Evolutionary conservation across 2,329 filamentous ascomycete genomes (phyloP).

Genomic region (Colletotrichum eremochloae): DNA sequence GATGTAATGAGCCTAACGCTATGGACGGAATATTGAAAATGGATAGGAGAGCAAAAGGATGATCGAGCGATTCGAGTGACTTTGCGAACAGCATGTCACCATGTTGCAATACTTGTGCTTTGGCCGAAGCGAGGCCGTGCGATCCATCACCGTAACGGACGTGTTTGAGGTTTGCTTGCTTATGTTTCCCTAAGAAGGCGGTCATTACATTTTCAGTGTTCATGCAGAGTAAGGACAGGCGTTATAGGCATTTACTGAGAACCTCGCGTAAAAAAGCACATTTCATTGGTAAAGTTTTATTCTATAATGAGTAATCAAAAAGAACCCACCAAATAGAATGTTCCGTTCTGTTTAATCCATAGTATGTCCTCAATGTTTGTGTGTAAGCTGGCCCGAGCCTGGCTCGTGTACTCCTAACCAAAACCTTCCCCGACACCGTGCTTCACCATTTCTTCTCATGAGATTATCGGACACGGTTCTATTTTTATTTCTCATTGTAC

Average conservation of each 20-base stretch:
- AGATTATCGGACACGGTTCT: background rate
- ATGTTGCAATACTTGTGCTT: background rate
- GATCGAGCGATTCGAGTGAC: background rate
- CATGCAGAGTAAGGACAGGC: background rate
- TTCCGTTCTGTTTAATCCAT: no score
- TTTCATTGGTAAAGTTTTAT: background rate
- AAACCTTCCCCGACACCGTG: background rate
- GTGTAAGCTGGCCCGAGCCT: background rate
- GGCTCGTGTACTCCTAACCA: background rate
- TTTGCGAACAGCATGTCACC: background rate
- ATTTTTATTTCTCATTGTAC: background rate
- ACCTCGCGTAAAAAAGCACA: background rate
- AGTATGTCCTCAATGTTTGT: background rate
- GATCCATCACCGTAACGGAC: background rate
- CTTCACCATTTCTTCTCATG: background rate
- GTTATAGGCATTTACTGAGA: background rate
- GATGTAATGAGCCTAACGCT: background rate
- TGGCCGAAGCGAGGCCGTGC: background rate
- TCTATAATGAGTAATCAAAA: no score
- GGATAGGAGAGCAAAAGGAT: background rate
- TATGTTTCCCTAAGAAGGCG: background rate
- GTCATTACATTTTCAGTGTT: background rate
- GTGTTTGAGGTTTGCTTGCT: background rate
- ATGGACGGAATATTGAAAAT: background rate
- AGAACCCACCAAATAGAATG: no score